Evolutionary conservation across 2,329 filamentous ascomycete species (phyloP).

Genomic region (Neofusicoccum parvum): DNA sequence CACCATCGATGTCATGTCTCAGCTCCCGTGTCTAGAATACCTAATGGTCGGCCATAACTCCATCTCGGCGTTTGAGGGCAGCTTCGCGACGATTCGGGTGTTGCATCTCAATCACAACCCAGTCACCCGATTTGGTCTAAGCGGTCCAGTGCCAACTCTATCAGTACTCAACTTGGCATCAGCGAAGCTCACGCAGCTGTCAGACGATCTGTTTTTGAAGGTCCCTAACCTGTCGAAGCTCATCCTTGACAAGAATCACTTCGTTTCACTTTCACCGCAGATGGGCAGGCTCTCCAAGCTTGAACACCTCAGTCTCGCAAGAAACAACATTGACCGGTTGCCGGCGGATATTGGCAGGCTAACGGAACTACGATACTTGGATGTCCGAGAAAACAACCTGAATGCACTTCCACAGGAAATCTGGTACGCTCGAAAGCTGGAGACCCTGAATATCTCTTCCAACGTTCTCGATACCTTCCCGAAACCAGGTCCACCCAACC

Average conservation of each 20-base stretch:
- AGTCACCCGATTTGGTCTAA: slow-evolving; percentile 88
- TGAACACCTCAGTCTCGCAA: slow-evolving; percentile 90
- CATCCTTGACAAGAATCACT: slow-evolving; percentile 91
- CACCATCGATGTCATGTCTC: slow-evolving; percentile 83
- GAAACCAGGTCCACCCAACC: slow-evolving; percentile 61
- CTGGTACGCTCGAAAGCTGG: slow-evolving; percentile 91
- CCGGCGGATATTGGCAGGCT: slow-evolving; percentile 88
- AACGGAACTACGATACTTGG: slow-evolving; percentile 78
- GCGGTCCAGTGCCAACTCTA: slow-evolving; percentile 73
- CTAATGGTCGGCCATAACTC: slow-evolving; percentile 90
- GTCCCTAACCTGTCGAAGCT: slow-evolving; percentile 85
- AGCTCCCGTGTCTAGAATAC: slow-evolving; percentile 83
- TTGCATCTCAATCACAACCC: slow-evolving; percentile 94
- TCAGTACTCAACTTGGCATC: slow-evolving; percentile 88
- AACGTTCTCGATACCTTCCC: slow-evolving; percentile 91
- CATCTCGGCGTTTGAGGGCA: slow-evolving; percentile 85
- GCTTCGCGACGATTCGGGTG: slow-evolving; percentile 81
- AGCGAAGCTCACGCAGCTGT: slow-evolving; percentile 84
- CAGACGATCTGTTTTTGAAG: slow-evolving; percentile 83
- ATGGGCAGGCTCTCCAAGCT: slow-evolving; percentile 81
- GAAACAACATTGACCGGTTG: slow-evolving; percentile 82
- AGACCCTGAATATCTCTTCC: slow-evolving; percentile 92
- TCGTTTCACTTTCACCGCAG: slow-evolving; percentile 82
- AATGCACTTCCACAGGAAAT: slow-evolving; percentile 85
- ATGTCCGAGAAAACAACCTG: slow-evolving; percentile 92